A percentile compares a stretch with the other conserved stretches of the same genome.
Conservation (phyloP, 192 early-diverging fungal species). For the Backusella mclennaniae region DNA sequence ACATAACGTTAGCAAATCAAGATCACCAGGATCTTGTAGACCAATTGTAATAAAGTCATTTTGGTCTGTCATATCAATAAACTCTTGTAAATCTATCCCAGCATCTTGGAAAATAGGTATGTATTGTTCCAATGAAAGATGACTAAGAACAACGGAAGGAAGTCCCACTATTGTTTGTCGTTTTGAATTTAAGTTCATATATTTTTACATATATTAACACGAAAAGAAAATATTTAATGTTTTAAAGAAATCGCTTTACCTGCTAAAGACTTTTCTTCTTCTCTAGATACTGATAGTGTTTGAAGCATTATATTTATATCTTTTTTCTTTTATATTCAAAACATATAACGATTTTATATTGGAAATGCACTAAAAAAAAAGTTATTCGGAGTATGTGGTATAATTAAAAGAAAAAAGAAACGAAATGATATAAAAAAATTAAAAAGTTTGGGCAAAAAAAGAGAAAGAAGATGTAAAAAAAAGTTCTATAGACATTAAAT, state of each 20-base stretch:
- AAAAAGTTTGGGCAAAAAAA: background rate
- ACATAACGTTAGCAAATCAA: background rate
- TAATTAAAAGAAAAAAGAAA: background rate
- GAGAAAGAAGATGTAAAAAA: background rate
- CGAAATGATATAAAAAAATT: background rate
- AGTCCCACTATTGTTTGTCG: background rate
- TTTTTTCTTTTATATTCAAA: background rate
- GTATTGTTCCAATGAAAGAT: conserved; percentile 12
- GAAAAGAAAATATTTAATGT: background rate
- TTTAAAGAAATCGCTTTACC: background rate
- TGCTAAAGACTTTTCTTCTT: background rate
- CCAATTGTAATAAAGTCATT: conserved; percentile 16
- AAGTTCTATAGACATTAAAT: background rate
- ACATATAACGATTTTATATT: background rate
- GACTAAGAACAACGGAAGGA: conserved; percentile 2
- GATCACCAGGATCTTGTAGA: conserved; percentile 2
- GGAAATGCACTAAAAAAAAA: background rate
- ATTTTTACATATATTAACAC: no score
- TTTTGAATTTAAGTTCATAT: background rate
- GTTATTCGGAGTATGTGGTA: background rate
- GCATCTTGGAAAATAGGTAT: conserved; percentile 10
- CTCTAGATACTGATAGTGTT: conserved; percentile 2
- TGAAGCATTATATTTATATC: background rate
- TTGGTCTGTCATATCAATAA: conserved; percentile 16
- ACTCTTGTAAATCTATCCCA: conserved; percentile 1